Evolutionary conservation across 1,284 basidiomycete species (phyloP).

Genomic region (Ceratobasidium sp.): DNA sequence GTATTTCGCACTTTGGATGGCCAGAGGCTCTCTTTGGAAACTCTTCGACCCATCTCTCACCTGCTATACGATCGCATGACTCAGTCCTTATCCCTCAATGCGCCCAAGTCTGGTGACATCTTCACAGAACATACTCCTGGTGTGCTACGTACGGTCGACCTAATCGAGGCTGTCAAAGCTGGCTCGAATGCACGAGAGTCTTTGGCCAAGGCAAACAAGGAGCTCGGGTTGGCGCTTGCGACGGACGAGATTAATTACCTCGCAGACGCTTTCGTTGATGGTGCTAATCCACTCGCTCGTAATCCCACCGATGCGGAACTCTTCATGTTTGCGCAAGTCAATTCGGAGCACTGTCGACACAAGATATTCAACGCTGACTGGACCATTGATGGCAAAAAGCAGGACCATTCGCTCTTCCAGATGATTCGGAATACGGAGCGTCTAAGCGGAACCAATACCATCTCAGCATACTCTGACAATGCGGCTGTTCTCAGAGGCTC

Average conservation of each 20-base stretch:
- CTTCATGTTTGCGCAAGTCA: slow-evolving; percentile 99
- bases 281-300: slow-evolving; percentile 68
- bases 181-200: slow-evolving; percentile 61
- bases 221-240: slow-evolving; percentile 91
- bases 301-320: slow-evolving; percentile 97
- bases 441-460: slow-evolving; percentile 76
- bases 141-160: slow-evolving; percentile 74
- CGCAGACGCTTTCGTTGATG: slow-evolving; percentile 85
- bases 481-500: slow-evolving; percentile 93
- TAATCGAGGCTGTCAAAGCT: slow-evolving; percentile 60
- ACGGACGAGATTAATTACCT: slow-evolving; percentile 93
- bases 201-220: slow-evolving; percentile 82
- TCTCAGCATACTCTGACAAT: slow-evolving; percentile 98
- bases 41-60: slow-evolving; percentile 66
- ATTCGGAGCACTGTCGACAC: slow-evolving; percentile 99
- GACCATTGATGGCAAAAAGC: slow-evolving; percentile 81
- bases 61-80: slow-evolving; percentile 97
- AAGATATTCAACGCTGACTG: slow-evolving; percentile 99
- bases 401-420: slow-evolving; percentile 86
- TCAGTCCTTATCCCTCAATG: slow-evolving; percentile 71
- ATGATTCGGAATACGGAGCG: slow-evolving; percentile 99
- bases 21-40: slow-evolving; percentile 56
- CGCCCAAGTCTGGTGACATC: slow-evolving; percentile 70
- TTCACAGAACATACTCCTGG: slow-evolving; percentile 78
- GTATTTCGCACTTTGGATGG: slow-evolving; percentile 66